Evolutionary conservation across 2,329 filamentous ascomycete species (phyloP).

Genomic region (Sphaerulina populicola): DNA sequence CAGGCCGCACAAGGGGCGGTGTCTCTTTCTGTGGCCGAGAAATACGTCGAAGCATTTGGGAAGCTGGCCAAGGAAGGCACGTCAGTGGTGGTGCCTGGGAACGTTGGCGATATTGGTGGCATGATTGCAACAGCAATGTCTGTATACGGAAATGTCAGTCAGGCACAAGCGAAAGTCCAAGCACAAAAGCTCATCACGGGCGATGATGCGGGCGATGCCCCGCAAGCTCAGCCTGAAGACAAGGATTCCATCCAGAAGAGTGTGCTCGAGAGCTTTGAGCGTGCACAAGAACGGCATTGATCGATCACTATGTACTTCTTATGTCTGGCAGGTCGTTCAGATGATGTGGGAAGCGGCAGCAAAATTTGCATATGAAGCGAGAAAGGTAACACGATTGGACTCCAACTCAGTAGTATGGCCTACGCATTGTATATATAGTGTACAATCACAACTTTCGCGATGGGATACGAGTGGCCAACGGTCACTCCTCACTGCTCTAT

Average conservation of each 20-base stretch:
- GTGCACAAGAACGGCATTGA: conserved; percentile 33
- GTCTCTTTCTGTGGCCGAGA: conserved; percentile 84
- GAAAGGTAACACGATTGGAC: neutral
- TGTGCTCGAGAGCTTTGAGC: conserved; percentile 36
- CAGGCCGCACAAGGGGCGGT: conserved; percentile 73
- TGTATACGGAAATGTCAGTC: conserved; percentile 87
- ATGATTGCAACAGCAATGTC: conserved; percentile 97
- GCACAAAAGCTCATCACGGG: conserved; percentile 41
- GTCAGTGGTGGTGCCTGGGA: conserved; percentile 88
- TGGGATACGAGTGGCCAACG: no score
- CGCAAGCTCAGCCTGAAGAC: conserved; percentile 12
- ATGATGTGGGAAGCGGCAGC: neutral
- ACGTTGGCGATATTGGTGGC: conserved; percentile 88
- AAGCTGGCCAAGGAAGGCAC: conserved; percentile 93
- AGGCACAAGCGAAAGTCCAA: conserved; percentile 64
- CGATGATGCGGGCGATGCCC: conserved; percentile 7
- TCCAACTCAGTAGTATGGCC: neutral
- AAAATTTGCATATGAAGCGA: neutral
- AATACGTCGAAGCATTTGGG: conserved; percentile 92
- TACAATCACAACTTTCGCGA: conserved; percentile 5
- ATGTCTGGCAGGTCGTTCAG: neutral
- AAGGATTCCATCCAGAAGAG: conserved; percentile 33
- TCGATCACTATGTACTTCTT: neutral
- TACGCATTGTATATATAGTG: conserved; percentile 5
- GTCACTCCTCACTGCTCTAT: no score